Conservation (phyloP, 73 alveolate species). For the Paramecium octaurelia region DNA sequence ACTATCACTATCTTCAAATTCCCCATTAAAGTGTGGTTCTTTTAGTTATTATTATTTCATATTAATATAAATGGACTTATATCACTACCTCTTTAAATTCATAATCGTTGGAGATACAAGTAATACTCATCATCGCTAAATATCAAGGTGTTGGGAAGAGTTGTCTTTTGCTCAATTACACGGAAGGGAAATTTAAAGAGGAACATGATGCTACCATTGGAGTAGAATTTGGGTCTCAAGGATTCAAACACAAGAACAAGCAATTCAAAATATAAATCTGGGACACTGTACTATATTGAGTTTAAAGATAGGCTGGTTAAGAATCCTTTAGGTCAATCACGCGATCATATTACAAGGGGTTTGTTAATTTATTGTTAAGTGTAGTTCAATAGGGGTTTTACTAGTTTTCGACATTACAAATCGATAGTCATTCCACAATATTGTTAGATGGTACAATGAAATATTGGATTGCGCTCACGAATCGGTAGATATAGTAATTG, state of each 20-base stretch:
- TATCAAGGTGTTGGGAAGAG: constrained; percentile 79
- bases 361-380: not conserved
- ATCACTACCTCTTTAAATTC: constrained; percentile 54
- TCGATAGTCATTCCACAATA: constrained; percentile 59
- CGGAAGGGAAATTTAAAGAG: constrained; percentile 77
- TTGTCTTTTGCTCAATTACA: constrained; percentile 73
- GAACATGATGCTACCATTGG: constrained; percentile 85
- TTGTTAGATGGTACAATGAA: constrained; percentile 63
- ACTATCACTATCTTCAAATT: not conserved
- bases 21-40: constrained; percentile 46
- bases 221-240: constrained; percentile 81
- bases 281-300: constrained; percentile 73
- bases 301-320: constrained; percentile 40
- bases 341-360: constrained; percentile 57
- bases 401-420: constrained; percentile 69
- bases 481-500: constrained; percentile 56
- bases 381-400: constrained; percentile 42
- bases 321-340: constrained; percentile 63
- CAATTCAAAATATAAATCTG: constrained; percentile 79
- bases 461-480: constrained; percentile 60
- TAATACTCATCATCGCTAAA: not conserved
- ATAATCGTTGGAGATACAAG: constrained; percentile 63
- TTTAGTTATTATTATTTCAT: not conserved
- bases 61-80: constrained; percentile 29
- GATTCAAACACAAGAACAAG: constrained; percentile 66